Percentiles rank a stretch among this genome's conserved stretches.
Evolutionary conservation across 805 yeast genomes (phyloP).

Genomic region (Saccharomycopsis javanensis): DNA sequence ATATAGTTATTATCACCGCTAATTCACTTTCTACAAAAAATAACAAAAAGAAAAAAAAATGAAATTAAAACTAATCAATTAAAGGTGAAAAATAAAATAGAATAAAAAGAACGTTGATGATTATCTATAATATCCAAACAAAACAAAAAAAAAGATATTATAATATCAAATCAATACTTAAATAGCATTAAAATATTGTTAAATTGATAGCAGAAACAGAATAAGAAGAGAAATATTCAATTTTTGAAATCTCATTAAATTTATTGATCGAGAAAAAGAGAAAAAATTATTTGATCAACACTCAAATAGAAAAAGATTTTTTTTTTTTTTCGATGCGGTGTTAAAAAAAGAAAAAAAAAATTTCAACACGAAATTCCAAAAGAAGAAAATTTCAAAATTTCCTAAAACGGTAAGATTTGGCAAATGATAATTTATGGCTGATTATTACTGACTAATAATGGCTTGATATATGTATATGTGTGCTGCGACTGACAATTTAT

Average conservation of each 20-base stretch:
- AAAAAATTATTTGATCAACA: not conserved
- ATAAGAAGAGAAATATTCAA: not conserved
- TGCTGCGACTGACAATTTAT: too few relatives aligned
- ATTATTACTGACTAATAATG: too few relatives aligned
- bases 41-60: not conserved
- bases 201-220: too few relatives aligned
- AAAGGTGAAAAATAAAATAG: not conserved
- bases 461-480: too few relatives aligned
- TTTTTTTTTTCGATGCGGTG: slow-evolving; percentile 1
- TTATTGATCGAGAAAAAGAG: not conserved
- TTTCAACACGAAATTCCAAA: slow-evolving; percentile 1
- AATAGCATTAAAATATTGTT: too few relatives aligned
- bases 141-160: too few relatives aligned
- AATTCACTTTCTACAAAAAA: not conserved
- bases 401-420: too few relatives aligned
- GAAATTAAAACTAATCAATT: not conserved
- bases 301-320: not conserved
- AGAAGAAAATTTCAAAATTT: not conserved
- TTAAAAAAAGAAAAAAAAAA: not conserved
- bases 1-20: not conserved
- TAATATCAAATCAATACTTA: too few relatives aligned
- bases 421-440: too few relatives aligned
- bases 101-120: not conserved
- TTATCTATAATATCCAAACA: not conserved
- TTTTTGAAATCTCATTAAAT: not conserved